These are phyloP conservation scores for Begonia loranthoides DNA, from an alignment of 306 rosid genomes.

Conservation along the genomic window DNA sequence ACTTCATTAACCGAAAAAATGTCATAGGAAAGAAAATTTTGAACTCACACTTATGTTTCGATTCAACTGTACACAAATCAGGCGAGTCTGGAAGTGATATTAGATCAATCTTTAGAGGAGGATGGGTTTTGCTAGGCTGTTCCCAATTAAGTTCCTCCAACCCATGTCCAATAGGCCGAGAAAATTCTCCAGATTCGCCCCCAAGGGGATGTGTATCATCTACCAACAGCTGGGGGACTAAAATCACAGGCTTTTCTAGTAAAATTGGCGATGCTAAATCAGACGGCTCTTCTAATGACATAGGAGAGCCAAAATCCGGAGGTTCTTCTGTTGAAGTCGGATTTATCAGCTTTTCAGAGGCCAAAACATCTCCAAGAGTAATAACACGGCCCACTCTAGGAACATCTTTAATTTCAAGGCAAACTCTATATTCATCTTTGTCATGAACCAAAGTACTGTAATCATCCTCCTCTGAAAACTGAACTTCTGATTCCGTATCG, in stretches of 20 bases:
- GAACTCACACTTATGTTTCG: constrained; percentile 46
- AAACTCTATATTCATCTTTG: constrained; percentile 13
- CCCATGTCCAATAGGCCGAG: constrained; percentile 21
- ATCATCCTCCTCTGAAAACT: constrained; percentile 36
- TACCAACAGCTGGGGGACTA: constrained; percentile 17
- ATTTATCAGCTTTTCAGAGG: constrained; percentile 21
- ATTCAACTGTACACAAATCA: not conserved
- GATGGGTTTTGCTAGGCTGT: constrained; percentile 21
- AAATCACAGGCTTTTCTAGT: constrained; percentile 15
- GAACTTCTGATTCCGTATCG: constrained; percentile 66
- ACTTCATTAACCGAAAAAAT: too few species aligned
- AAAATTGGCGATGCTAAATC: constrained; percentile 10
- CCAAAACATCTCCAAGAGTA: constrained; percentile 24
- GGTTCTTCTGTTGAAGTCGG: constrained; percentile 25
- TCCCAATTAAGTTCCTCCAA: constrained; percentile 32
- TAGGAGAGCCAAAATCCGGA: not conserved
- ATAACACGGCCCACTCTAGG: constrained; percentile 19
- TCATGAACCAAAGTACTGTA: constrained; percentile 14
- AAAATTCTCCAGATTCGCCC: constrained; percentile 20
- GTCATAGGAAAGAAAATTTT: constrained; percentile 1
- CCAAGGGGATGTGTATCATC: constrained; percentile 17
- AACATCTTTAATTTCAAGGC: constrained; percentile 18
- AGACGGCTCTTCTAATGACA: too few species aligned
- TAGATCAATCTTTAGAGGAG: constrained; percentile 18
- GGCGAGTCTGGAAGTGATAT: constrained; percentile 13